Conservation (phyloP, 2,329 filamentous ascomycete species). For the Fusarium staphyleae region DNA sequence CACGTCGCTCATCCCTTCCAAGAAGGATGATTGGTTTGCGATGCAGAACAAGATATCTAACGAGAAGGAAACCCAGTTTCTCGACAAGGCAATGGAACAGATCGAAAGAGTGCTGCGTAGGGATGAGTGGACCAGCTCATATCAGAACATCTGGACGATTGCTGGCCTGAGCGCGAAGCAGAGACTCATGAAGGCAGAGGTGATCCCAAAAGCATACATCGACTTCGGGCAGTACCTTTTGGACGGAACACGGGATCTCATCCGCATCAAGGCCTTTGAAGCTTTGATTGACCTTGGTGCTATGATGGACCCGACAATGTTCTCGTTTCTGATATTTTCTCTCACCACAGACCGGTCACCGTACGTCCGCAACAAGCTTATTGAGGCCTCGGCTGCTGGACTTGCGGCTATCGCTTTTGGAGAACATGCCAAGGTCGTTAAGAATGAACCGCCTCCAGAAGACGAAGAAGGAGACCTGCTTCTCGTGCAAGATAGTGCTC, state of each 20-base stretch:
- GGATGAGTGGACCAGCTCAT: slow-evolving; percentile 73
- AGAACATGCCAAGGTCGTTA: slow-evolving; percentile 58
- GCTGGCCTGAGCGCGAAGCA: slow-evolving; percentile 68
- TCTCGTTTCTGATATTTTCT: slow-evolving; percentile 63
- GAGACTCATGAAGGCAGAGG: slow-evolving; percentile 68
- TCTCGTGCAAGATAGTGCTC: slow-evolving; percentile 52
- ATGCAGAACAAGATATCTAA: slow-evolving; percentile 54
- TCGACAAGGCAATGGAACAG: slow-evolving; percentile 63
- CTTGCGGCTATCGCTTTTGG: slow-evolving; percentile 70
- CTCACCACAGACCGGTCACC: slow-evolving; percentile 70
- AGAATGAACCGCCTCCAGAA: slow-evolving; percentile 48
- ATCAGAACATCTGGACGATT: slow-evolving; percentile 71
- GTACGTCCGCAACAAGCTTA: slow-evolving; percentile 66
- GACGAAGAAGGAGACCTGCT: slow-evolving; percentile 49
- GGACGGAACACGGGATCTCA: slow-evolving; percentile 67
- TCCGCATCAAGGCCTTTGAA: slow-evolving; percentile 72
- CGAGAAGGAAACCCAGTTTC: slow-evolving; percentile 57
- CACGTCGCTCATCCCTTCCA: slow-evolving; percentile 62
- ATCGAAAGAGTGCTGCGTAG: slow-evolving; percentile 72
- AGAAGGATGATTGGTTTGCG: slow-evolving; percentile 55
- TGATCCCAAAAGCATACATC: slow-evolving; percentile 61
- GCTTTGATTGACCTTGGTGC: slow-evolving; percentile 69
- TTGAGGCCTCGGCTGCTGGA: slow-evolving; percentile 65
- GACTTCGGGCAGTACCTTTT: slow-evolving; percentile 71
- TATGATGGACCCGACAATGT: slow-evolving; percentile 61